These are phyloP conservation scores for Salix udensis DNA, from an alignment of 345 rosid genomes.

Conservation along the genomic window DNA sequence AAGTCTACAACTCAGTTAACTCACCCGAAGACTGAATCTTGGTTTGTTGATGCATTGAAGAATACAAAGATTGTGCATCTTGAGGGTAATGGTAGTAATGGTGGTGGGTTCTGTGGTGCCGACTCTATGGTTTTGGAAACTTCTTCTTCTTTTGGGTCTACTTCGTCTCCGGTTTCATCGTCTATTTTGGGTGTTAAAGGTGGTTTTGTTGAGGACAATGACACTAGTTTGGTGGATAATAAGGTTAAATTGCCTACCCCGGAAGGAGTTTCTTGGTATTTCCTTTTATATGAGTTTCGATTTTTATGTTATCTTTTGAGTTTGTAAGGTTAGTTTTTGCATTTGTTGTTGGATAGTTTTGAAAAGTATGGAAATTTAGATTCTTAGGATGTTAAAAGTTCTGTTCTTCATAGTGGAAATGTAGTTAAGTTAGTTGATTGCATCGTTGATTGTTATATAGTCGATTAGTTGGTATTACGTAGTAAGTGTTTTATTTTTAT, in stretches of 20 bases:
- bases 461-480: background rate
- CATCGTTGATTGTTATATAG: background rate
- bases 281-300: background rate
- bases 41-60: constrained; percentile 77
- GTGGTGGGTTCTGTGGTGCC: constrained; percentile 34
- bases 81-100: constrained; percentile 16
- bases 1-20: constrained; percentile 18
- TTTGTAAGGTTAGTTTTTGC: background rate
- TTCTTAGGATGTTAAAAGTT: background rate
- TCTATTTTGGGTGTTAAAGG: constrained; percentile 54
- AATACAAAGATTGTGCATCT: constrained; percentile 45
- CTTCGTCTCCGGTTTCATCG: constrained; percentile 61
- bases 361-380: background rate
- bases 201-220: constrained; percentile 38
- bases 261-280: constrained; percentile 51
- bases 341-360: background rate
- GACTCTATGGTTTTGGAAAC: constrained; percentile 73
- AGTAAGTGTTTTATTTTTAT: background rate
- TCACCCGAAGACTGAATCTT: constrained; percentile 71
- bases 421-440: background rate
- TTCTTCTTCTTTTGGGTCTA: constrained; percentile 71
- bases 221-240: constrained; percentile 24
- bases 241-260: constrained; percentile 30
- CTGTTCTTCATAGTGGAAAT: background rate
- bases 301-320: background rate